Conservation (phyloP, 1,139 yeast species). For the Candida sojae region DNA sequence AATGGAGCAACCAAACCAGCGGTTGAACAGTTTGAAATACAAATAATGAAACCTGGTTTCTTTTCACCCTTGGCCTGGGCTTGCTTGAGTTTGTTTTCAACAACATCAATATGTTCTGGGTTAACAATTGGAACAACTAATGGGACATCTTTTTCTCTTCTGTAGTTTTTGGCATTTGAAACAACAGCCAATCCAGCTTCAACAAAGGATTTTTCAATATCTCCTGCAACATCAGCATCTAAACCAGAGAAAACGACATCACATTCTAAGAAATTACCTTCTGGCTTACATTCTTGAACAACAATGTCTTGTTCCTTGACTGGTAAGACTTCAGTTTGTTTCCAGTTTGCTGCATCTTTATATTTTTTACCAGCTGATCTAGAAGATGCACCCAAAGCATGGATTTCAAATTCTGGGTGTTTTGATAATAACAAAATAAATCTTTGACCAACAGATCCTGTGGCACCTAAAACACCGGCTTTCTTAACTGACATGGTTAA, state of each 20-base stretch:
- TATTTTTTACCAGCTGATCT: slow-evolving; percentile 93
- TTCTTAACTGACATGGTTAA: slow-evolving; percentile 33
- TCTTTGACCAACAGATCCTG: slow-evolving; percentile 98
- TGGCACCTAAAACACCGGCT: slow-evolving; percentile 95
- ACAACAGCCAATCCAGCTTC: slow-evolving; percentile 82
- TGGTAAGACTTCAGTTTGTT: slow-evolving; percentile 86
- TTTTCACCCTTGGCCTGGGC: slow-evolving; percentile 54
- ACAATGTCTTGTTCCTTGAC: slow-evolving; percentile 57
- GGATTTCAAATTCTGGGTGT: slow-evolving; percentile 88
- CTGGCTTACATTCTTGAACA: slow-evolving; percentile 79
- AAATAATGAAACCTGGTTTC: slow-evolving; percentile 81
- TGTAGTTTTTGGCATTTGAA: slow-evolving; percentile 94
- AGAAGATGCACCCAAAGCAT: slow-evolving; percentile 87
- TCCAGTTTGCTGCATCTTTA: slow-evolving; percentile 89
- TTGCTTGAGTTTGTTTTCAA: slow-evolving; percentile 58
- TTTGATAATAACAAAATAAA: slow-evolving; percentile 80
- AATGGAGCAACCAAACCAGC: slow-evolving; percentile 97
- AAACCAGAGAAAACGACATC: slow-evolving; percentile 94
- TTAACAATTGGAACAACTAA: slow-evolving; percentile 93
- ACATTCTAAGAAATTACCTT: slow-evolving; percentile 75
- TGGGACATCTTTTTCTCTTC: slow-evolving; percentile 87
- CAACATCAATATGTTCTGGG: slow-evolving; percentile 85
- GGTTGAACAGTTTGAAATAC: slow-evolving; percentile 97
- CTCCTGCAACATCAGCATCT: slow-evolving; percentile 92
- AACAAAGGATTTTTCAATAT: slow-evolving; percentile 80